phyloP scores from a whole-genome alignment of 805 yeast genomes.

The Zygoascus tannicola region DNA sequence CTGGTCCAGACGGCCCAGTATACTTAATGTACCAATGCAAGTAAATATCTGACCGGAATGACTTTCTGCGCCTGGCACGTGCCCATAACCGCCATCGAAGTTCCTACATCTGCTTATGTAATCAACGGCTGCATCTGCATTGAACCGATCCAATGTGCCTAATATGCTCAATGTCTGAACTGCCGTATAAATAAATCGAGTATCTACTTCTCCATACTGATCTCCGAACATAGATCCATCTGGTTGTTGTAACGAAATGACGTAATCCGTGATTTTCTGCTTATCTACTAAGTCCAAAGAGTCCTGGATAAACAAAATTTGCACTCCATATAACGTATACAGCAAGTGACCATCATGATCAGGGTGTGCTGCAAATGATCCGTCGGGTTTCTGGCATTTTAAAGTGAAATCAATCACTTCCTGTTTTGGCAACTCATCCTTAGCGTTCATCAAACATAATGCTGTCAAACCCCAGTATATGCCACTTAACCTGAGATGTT shows the following conservation, averaged over 20 bases:
- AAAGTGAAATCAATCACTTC: constrained; percentile 63
- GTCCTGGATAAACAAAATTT: constrained; percentile 60
- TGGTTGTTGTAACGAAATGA: constrained; percentile 39
- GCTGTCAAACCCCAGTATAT: constrained; percentile 93
- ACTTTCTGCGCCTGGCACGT: constrained; percentile 89
- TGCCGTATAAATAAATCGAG: constrained; percentile 81
- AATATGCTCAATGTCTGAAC: constrained; percentile 63
- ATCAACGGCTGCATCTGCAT: constrained; percentile 42
- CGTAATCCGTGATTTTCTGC: constrained; percentile 31
- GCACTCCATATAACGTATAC: constrained; percentile 80
- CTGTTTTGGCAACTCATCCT: constrained; percentile 46
- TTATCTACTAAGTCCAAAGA: constrained; percentile 38
- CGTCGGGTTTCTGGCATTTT: constrained; percentile 45
- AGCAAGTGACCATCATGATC: constrained; percentile 81
- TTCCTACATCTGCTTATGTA: constrained; percentile 67
- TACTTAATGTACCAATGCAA: constrained; percentile 72
- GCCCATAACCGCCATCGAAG: constrained; percentile 94
- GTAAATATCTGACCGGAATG: constrained; percentile 91
- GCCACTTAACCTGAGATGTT: constrained; percentile 67
- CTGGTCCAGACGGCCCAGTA: constrained; percentile 47
- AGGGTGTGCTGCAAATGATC: constrained; percentile 85
- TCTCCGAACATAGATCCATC: constrained; percentile 85
- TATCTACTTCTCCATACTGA: constrained; percentile 82
- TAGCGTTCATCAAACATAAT: constrained; percentile 46
- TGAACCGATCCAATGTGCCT: constrained; percentile 45